Conservation (phyloP, 768 basidiomycete genomes). For the Leccinum truebloodii region DNA sequence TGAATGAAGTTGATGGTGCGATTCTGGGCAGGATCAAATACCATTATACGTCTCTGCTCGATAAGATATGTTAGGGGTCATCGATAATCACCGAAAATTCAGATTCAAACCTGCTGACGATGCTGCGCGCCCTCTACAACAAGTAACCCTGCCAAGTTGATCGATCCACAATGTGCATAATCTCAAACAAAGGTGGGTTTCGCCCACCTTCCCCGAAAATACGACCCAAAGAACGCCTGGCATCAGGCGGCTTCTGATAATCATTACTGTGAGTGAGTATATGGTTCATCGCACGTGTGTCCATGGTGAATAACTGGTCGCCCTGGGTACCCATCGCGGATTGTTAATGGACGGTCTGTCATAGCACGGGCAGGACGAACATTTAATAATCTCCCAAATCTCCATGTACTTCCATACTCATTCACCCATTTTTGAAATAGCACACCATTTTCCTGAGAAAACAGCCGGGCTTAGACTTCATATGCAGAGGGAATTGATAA, state of each 20-base stretch:
- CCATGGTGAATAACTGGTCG: slow-evolving; percentile 53
- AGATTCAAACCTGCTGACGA: slow-evolving; percentile 37
- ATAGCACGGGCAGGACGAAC: slow-evolving; percentile 31
- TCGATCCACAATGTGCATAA: not conserved
- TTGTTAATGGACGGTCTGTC: not conserved
- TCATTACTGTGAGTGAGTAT: slow-evolving; percentile 55
- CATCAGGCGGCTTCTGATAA: slow-evolving; percentile 55
- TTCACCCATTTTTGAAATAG: slow-evolving; percentile 48
- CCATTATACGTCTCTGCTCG: slow-evolving; percentile 34
- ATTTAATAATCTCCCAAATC: slow-evolving; percentile 45
- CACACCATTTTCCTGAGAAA: slow-evolving; percentile 27
- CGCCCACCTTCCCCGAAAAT: slow-evolving; percentile 39
- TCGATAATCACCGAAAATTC: not conserved
- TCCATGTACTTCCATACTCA: slow-evolving; percentile 49
- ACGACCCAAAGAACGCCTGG: slow-evolving; percentile 36
- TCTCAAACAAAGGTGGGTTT: too few species aligned
- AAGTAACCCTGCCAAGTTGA: slow-evolving; percentile 46
- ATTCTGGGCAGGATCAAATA: not conserved
- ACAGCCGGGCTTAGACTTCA: not conserved
- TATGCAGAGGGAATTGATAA: not conserved
- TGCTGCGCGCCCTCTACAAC: slow-evolving; percentile 43
- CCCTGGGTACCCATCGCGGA: slow-evolving; percentile 18
- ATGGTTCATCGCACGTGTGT: slow-evolving; percentile 63
- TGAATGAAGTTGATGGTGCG: not conserved
- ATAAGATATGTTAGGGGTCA: not conserved